Evolutionary conservation across 768 basidiomycete genomes (phyloP).

Genomic region (Tulasnella sp.): DNA sequence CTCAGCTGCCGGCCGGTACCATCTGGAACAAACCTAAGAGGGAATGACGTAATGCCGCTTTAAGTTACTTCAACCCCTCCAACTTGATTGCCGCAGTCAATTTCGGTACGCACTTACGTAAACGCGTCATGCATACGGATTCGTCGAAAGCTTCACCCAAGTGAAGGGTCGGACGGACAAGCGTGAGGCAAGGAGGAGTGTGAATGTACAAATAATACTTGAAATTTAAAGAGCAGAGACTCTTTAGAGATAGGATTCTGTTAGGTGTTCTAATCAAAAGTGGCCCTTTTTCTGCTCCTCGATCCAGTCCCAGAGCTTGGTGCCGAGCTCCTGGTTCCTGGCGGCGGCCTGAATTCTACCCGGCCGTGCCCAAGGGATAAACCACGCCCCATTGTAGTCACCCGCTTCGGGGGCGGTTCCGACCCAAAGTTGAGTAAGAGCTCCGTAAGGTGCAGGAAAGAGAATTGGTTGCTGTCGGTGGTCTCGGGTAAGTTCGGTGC

Average conservation of each 20-base stretch:
- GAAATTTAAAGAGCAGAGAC: neutral
- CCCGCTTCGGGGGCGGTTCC: constrained; percentile 22
- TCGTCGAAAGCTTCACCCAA: neutral
- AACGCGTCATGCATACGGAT: no score
- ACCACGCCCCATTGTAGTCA: constrained; percentile 18
- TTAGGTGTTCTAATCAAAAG: neutral
- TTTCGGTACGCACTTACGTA: no score
- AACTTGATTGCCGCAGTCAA: no score
- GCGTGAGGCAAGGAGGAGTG: neutral
- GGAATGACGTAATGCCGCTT: no score
- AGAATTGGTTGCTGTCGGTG: constrained; percentile 14
- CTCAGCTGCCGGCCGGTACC: no score
- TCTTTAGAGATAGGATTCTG: neutral
- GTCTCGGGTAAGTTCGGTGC: neutral
- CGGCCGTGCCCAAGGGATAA: constrained; percentile 15
- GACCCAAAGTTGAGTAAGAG: constrained; percentile 23
- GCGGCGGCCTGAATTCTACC: neutral
- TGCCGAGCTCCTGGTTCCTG: constrained; percentile 23
- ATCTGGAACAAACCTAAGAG: no score
- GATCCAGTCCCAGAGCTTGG: constrained; percentile 41
- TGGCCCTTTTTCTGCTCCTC: constrained; percentile 38
- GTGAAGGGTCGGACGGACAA: neutral
- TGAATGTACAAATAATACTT: neutral
- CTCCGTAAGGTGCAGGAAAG: constrained; percentile 20
- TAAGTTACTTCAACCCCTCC: no score